phyloP scores from a whole-genome alignment of 2,329 filamentous ascomycete genomes.

The Trichophyton equinum region DNA sequence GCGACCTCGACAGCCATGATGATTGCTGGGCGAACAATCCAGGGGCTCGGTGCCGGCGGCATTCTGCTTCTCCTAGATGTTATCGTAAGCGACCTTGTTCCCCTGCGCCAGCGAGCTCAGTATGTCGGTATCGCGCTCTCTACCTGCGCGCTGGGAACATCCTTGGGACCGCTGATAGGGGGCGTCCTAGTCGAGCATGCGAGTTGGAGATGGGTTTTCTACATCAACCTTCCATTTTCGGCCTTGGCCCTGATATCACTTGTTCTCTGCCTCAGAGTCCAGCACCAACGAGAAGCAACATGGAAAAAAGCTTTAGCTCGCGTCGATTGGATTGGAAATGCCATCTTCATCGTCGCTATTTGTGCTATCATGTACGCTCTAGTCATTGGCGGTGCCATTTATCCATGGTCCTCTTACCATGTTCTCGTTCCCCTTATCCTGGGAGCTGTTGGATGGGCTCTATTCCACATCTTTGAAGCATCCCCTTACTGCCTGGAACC shows the following conservation, averaged over 20 bases:
- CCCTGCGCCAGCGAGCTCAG: conserved; percentile 31
- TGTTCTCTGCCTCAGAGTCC: conserved; percentile 15
- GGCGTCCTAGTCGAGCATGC: conserved; percentile 26
- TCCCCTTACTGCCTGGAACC: conserved; percentile 15
- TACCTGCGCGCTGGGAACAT: conserved; percentile 38
- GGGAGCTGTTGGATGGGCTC: not conserved
- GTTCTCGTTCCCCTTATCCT: conserved; percentile 6
- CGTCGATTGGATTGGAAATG: conserved; percentile 4
- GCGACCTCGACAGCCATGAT: conserved; percentile 31
- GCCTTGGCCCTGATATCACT: conserved; percentile 34
- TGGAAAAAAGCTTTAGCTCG: not conserved
- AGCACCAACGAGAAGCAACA: not conserved
- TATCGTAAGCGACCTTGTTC: conserved; percentile 40
- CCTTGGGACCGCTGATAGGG: conserved; percentile 17
- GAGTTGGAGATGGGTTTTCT: conserved; percentile 44
- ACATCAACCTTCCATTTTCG: conserved; percentile 43
- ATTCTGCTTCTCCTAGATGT: conserved; percentile 38
- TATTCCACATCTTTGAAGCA: conserved; percentile 3
- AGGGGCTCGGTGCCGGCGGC: conserved; percentile 40
- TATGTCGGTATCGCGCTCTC: conserved; percentile 30
- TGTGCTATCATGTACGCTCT: not conserved
- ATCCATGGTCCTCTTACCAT: conserved; percentile 5
- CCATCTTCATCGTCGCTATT: not conserved
- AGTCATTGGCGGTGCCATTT: not conserved
- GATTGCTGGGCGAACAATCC: conserved; percentile 37